Evolutionary conservation across 306 rosid genomes (phyloP).

Genomic region (Herpetospermum pedunculosum): DNA sequence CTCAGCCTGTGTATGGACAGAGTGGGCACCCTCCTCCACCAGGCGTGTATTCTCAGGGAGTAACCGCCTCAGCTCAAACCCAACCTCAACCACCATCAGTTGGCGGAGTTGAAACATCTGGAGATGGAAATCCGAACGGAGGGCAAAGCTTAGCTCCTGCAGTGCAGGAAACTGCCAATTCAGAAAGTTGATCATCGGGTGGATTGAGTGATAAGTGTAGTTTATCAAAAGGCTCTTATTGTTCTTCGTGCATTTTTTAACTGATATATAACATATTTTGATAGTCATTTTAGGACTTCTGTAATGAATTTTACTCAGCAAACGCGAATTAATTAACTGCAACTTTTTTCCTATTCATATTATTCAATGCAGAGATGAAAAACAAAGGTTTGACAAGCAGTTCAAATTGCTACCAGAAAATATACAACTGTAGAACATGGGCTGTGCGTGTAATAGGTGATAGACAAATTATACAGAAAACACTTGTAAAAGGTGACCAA

Average conservation of each 20-base stretch:
- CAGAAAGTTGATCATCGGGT: slow-evolving; percentile 20
- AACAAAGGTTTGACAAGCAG: neutral
- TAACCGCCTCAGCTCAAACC: slow-evolving; percentile 8
- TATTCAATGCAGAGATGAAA: neutral
- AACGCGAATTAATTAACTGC: neutral
- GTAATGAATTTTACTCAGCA: neutral
- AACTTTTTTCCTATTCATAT: neutral
- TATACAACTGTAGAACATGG: neutral
- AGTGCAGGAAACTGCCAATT: slow-evolving; percentile 10
- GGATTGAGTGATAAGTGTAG: neutral
- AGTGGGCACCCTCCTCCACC: slow-evolving; percentile 22
- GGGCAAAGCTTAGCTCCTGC: slow-evolving; percentile 14
- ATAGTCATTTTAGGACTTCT: neutral
- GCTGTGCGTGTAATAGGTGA: neutral
- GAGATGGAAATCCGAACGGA: slow-evolving; percentile 12
- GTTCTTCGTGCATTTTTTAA: neutral
- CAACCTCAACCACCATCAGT: slow-evolving; percentile 13
- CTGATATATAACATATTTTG: neutral
- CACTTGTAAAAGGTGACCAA: neutral
- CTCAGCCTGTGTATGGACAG: slow-evolving; percentile 20
- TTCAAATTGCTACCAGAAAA: slow-evolving; percentile 1
- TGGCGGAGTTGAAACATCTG: slow-evolving; percentile 12
- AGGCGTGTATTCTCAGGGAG: slow-evolving; percentile 12
- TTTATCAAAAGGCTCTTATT: neutral
- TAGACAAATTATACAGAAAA: neutral